Evolutionary conservation across 106 monocot genomes (phyloP), one percentile per base, ranked within the genome.

Genomic region (Xerophyta viscosa): DNA sequence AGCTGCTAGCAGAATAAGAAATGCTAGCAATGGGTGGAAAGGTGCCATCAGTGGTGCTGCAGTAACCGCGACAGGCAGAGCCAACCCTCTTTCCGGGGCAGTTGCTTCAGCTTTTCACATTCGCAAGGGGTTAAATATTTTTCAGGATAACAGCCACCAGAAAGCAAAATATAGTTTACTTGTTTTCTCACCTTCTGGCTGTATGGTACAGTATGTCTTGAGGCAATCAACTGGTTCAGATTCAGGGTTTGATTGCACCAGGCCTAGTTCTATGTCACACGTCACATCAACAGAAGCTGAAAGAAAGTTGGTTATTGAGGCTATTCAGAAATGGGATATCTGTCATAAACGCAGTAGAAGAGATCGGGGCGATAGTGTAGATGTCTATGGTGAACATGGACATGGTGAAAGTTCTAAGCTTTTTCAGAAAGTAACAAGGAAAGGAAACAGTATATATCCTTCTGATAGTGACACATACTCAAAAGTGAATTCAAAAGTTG

Each of bases 261-360:
- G 77, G 6, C 52, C 61, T 30, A 64, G 37, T 18, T 20, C 69
- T 30, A 20, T 66, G 27, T 71, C 61, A 37, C 55, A 66, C 54
- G 74, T 62, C 25, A 28, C 64, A 20, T 15, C 45, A 10, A 62
- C 62, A 23, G 77, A 71, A 57, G 31, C 47, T 43, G 77, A 88
- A 57, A 39, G 57, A 17, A 66, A 77, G 29, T 71, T 81, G 57
- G 66, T 84, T 57, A 80, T 94, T 29, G 84, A 94, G 52, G 74
- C 88, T 42, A 56, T 94, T 44, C 80, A 88, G 60, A 94, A 94
- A 44, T 94, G 93, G 93, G 93, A 94, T 74, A 48, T 94, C 39
- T 94, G 93, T 52, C 65, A 84, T 51, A 93, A 75, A 53, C 52
- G 55, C 43, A 88, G 78, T 26, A 80, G 88, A 75, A 83, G 80